Conservation (phyloP, 805 yeast species). For the Teunomyces aglyptinius region DNA sequence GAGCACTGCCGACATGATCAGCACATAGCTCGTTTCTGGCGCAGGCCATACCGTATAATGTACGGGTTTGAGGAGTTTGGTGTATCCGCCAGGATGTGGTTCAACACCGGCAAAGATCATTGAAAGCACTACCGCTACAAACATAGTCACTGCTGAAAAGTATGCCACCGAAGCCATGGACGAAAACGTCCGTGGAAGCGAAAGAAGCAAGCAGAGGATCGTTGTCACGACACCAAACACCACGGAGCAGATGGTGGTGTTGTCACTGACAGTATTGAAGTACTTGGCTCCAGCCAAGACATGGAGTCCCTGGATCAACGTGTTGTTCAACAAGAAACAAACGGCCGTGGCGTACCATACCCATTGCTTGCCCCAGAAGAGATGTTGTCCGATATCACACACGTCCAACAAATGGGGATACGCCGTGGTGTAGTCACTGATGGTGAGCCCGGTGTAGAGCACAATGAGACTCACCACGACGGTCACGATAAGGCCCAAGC, state of each 20-base stretch:
- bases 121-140: conserved; percentile 51
- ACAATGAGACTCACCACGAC: conserved; percentile 50
- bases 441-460: conserved; percentile 54
- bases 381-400: conserved; percentile 58
- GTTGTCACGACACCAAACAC: conserved; percentile 51
- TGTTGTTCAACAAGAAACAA: conserved; percentile 54
- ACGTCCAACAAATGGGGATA: conserved; percentile 52
- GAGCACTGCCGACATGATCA: conserved; percentile 54
- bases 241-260: conserved; percentile 50
- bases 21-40: conserved; percentile 51
- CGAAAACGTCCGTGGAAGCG: conserved; percentile 57
- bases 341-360: conserved; percentile 59
- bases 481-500: conserved; percentile 57
- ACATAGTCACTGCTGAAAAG: conserved; percentile 57
- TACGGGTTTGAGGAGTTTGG: conserved; percentile 29
- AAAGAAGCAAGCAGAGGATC: conserved; percentile 48
- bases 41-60: conserved; percentile 49
- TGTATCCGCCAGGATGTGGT: conserved; percentile 44
- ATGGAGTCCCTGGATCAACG: conserved; percentile 58
- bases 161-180: conserved; percentile 50
- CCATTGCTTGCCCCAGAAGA: conserved; percentile 49
- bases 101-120: conserved; percentile 56
- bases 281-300: conserved; percentile 60
- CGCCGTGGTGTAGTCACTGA: conserved; percentile 53
- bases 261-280: conserved; percentile 50